phyloP scores from a whole-genome alignment of 2,329 filamentous ascomycete species.

The Leptographium radiaticola region DNA sequence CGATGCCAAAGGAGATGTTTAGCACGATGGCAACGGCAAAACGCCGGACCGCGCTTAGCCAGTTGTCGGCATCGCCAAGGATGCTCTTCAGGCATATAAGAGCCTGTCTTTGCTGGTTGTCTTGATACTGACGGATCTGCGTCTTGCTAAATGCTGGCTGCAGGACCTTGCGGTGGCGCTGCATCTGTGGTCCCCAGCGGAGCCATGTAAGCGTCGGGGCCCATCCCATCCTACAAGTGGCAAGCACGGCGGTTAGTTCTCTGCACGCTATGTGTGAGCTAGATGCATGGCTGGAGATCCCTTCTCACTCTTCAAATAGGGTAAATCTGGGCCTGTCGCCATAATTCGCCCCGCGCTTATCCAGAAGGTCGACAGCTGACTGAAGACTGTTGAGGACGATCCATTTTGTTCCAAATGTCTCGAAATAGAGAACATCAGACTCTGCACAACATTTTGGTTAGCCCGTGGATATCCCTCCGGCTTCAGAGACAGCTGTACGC shows the following conservation, averaged over 20 bases:
- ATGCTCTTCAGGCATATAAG: conserved; percentile 1
- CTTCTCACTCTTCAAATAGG: conserved; percentile 12
- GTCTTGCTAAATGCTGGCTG: conserved; percentile 29
- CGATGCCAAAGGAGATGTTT: conserved; percentile 14
- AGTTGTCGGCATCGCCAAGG: not conserved
- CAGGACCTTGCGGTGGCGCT: conserved; percentile 29
- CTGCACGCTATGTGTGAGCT: too few relatives aligned
- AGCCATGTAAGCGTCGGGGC: conserved; percentile 31
- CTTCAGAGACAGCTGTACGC: not conserved
- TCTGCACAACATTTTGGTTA: not conserved
- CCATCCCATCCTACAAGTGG: conserved; percentile 26
- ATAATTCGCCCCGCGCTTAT: conserved; percentile 31
- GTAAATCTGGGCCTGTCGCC: conserved; percentile 31
- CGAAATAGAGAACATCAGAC: conserved; percentile 17
- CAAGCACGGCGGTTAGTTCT: too few relatives aligned
- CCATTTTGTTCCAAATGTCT: conserved; percentile 21
- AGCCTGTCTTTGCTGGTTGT: conserved; percentile 12
- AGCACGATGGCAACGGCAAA: conserved; percentile 16
- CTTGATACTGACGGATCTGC: conserved; percentile 19
- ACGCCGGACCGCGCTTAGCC: conserved; percentile 4
- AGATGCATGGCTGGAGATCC: too few relatives aligned
- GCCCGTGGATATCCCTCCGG: not conserved
- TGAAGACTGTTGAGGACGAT: conserved; percentile 30
- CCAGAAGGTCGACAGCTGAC: conserved; percentile 29
- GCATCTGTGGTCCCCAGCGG: conserved; percentile 26